Conservation (phyloP, 2,329 filamentous ascomycete genomes). For the Coniochaeta sp. region DNA sequence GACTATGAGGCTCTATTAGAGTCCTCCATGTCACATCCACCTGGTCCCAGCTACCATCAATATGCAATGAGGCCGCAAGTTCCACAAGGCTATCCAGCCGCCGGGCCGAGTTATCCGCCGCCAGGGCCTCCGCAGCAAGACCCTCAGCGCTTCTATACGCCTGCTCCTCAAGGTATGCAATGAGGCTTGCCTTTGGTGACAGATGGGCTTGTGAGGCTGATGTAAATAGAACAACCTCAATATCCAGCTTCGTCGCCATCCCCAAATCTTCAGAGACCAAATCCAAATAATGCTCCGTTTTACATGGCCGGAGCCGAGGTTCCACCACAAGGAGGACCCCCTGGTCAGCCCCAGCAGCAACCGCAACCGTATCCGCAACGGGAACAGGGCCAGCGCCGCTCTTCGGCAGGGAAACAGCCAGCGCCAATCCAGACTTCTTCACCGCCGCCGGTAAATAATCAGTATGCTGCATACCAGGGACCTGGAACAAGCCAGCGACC, state of each 20-base stretch:
- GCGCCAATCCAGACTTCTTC: constrained; percentile 43
- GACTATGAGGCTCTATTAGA: constrained; percentile 97
- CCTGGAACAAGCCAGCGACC: constrained; percentile 39
- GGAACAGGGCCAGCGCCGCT: constrained; percentile 41
- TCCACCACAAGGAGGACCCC: constrained; percentile 22
- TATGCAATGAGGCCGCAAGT: constrained; percentile 46
- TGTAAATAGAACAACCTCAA: constrained; percentile 29
- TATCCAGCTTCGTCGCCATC: constrained; percentile 41
- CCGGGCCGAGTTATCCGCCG: constrained; percentile 26
- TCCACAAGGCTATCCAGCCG: constrained; percentile 33
- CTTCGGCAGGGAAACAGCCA: constrained; percentile 38
- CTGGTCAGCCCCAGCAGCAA: constrained; percentile 25
- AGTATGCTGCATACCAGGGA: constrained; percentile 41
- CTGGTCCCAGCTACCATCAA: constrained; percentile 69
- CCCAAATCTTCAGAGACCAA: constrained; percentile 47
- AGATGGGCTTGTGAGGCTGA: constrained; percentile 3
- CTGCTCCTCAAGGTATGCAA: constrained; percentile 42
- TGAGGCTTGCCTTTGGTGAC: constrained; percentile 9
- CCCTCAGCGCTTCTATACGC: constrained; percentile 62
- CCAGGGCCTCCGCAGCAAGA: constrained; percentile 43
- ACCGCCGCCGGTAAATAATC: constrained; percentile 37
- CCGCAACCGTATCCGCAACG: constrained; percentile 39
- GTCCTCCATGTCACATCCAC: constrained; percentile 92
- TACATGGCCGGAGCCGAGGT: constrained; percentile 56
- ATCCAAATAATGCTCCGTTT: constrained; percentile 50